Evolutionary conservation across 2,329 filamentous ascomycete genomes (phyloP).

Genomic region (Blumeria hordei): DNA sequence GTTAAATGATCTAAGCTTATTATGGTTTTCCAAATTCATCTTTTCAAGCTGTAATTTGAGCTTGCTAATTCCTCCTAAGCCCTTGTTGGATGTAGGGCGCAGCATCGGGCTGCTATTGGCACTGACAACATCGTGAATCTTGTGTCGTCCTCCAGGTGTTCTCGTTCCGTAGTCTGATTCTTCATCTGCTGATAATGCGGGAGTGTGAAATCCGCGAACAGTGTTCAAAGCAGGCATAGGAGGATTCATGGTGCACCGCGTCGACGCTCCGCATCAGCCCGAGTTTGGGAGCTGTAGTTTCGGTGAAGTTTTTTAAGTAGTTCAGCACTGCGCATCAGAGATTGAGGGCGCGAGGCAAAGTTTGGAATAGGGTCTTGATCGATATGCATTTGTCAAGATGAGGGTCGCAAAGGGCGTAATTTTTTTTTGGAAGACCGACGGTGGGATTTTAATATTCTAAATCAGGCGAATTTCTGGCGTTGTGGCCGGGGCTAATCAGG

Average conservation of each 20-base stretch:
- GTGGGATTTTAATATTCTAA: no score
- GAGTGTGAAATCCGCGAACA: slow-evolving; percentile 15
- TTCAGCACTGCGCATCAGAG: slow-evolving; percentile 14
- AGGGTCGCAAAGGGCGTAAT: no score
- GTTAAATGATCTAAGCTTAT: slow-evolving; percentile 21
- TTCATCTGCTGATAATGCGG: slow-evolving; percentile 24
- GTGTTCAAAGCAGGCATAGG: slow-evolving; percentile 10
- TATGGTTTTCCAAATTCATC: slow-evolving; percentile 35
- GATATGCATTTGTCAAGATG: slow-evolving; percentile 15
- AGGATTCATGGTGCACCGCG: slow-evolving; percentile 15
- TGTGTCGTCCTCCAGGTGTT: slow-evolving; percentile 16
- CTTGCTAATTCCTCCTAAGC: slow-evolving; percentile 52
- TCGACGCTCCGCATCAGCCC: slow-evolving; percentile 15
- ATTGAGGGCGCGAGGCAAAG: slow-evolving; percentile 6
- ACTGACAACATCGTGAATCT: slow-evolving; percentile 21
- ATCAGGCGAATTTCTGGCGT: no score
- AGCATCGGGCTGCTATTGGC: slow-evolving; percentile 36
- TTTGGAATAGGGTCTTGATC: slow-evolving; percentile 9
- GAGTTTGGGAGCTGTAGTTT: slow-evolving; percentile 15
- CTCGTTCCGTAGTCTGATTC: slow-evolving; percentile 25
- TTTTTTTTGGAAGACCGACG: no score
- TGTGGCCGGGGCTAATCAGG: no score
- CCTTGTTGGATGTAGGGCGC: slow-evolving; percentile 21
- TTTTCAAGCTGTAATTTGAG: slow-evolving; percentile 63
- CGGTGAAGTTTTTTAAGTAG: slow-evolving; percentile 14